These are phyloP conservation scores for Mycena indigotica DNA, from an alignment of 768 basidiomycete species.

Conservation along the genomic window DNA sequence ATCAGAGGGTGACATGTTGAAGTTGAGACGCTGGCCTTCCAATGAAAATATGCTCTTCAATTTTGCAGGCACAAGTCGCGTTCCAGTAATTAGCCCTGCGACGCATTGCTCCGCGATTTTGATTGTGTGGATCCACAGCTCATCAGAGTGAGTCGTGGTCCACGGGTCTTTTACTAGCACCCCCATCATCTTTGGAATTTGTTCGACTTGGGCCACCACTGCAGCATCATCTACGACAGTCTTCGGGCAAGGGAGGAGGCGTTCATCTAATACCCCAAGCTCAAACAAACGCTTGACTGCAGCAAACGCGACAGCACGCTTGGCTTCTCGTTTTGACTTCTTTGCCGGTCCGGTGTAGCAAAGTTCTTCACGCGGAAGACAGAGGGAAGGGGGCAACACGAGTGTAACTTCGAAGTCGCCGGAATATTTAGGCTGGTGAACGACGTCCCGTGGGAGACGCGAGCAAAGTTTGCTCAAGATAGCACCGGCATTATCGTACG, in stretches of 20 bases:
- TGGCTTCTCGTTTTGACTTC: conserved; percentile 77
- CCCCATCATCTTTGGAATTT: conserved; percentile 57
- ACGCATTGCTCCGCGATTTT: conserved; percentile 48
- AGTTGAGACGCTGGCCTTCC: conserved; percentile 39
- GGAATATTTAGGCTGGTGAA: conserved; percentile 59
- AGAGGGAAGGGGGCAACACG: conserved; percentile 67
- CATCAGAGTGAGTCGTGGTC: conserved; percentile 47
- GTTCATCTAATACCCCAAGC: conserved; percentile 80
- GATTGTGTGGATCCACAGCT: conserved; percentile 67
- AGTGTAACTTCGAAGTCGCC: conserved; percentile 62
- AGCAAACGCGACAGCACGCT: conserved; percentile 78
- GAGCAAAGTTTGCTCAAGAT: conserved; percentile 78
- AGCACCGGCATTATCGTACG: conserved; percentile 73
- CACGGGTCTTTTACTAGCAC: conserved; percentile 69
- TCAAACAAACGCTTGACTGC: conserved; percentile 71
- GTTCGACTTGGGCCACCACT: conserved; percentile 42
- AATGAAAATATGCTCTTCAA: conserved; percentile 43
- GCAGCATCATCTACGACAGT: conserved; percentile 58
- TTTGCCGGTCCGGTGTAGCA: conserved; percentile 60
- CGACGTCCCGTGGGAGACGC: conserved; percentile 67
- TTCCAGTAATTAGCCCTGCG: conserved; percentile 72
- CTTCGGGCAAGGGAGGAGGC: conserved; percentile 71
- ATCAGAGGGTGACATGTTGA: conserved; percentile 40
- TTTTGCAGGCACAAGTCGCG: conserved; percentile 50
- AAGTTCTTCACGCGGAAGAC: conserved; percentile 57